Percentiles rank a stretch among this genome's conserved stretches.
These are phyloP conservation scores for Rostrohypoxylon terebratum DNA, from an alignment of 495 filamentous ascomycete species.

Conservation along the genomic window DNA sequence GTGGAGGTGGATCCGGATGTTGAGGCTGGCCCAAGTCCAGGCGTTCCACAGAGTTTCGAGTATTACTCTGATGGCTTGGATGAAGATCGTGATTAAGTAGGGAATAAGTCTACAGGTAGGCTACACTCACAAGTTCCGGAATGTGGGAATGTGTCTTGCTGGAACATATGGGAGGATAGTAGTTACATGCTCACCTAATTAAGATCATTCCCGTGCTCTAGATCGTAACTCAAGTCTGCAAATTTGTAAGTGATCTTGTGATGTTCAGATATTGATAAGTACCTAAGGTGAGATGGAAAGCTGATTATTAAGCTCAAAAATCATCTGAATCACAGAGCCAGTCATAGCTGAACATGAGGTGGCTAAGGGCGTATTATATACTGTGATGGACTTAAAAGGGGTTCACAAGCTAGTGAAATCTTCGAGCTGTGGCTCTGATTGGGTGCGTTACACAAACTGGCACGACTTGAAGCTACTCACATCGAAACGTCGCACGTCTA, in stretches of 20 bases:
- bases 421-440: slow-evolving; percentile 15
- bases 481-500: slow-evolving; percentile 27
- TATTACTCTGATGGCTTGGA: slow-evolving; percentile 40
- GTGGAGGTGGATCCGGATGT: slow-evolving; percentile 36
- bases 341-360: not conserved
- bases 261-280: not conserved
- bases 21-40: slow-evolving; percentile 11
- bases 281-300: not conserved
- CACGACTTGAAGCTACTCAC: slow-evolving; percentile 17
- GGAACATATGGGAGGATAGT: not conserved
- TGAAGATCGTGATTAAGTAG: slow-evolving; percentile 7
- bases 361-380: not conserved
- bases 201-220: not conserved
- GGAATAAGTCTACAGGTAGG: not conserved
- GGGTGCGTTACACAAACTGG: slow-evolving; percentile 15
- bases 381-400: not conserved
- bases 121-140: not conserved
- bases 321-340: not conserved
- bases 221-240: not conserved
- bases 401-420: slow-evolving; percentile 8
- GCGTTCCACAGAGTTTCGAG: slow-evolving; percentile 35
- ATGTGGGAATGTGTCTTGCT: not conserved
- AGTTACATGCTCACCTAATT: not conserved
- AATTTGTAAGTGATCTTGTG: not conserved
- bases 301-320: not conserved